Evolutionary conservation across 1,284 basidiomycete genomes (phyloP).

Genomic region (Fomitopsis palustris): DNA sequence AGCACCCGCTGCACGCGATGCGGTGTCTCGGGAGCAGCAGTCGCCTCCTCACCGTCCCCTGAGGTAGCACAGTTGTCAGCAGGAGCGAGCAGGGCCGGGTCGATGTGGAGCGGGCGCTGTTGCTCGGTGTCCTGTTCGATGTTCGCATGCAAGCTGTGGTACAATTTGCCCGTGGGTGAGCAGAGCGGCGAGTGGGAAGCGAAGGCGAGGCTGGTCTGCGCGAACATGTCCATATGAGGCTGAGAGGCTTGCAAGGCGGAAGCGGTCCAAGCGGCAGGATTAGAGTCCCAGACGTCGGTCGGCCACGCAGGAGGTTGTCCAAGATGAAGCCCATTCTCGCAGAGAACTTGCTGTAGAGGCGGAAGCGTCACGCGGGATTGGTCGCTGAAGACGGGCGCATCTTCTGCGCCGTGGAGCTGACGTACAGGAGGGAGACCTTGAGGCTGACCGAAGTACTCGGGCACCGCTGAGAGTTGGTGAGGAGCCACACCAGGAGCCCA

Average conservation of each 20-base stretch:
- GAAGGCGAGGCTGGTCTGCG: neutral
- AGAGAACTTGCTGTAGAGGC: constrained; percentile 4
- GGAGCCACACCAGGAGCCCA: neutral
- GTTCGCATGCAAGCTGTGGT: neutral
- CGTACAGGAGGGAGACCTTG: neutral
- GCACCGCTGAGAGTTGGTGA: neutral
- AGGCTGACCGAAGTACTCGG: neutral
- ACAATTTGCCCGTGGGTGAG: neutral
- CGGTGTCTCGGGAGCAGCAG: neutral
- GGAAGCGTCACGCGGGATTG: neutral
- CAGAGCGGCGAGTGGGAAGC: neutral
- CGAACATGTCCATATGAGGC: neutral
- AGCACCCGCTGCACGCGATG: neutral
- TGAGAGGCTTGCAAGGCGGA: neutral
- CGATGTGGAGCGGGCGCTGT: neutral
- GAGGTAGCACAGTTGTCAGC: neutral
- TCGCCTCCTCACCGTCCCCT: neutral
- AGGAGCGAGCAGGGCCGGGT: neutral
- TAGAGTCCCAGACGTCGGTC: neutral
- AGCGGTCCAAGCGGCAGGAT: neutral
- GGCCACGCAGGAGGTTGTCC: neutral
- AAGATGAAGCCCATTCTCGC: neutral
- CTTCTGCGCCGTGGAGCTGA: neutral
- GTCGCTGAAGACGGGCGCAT: neutral
- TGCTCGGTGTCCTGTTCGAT: neutral